Evolutionary conservation across 2,329 filamentous ascomycete species (phyloP).

Genomic region (Phaeophleospora eucalypticola): DNA sequence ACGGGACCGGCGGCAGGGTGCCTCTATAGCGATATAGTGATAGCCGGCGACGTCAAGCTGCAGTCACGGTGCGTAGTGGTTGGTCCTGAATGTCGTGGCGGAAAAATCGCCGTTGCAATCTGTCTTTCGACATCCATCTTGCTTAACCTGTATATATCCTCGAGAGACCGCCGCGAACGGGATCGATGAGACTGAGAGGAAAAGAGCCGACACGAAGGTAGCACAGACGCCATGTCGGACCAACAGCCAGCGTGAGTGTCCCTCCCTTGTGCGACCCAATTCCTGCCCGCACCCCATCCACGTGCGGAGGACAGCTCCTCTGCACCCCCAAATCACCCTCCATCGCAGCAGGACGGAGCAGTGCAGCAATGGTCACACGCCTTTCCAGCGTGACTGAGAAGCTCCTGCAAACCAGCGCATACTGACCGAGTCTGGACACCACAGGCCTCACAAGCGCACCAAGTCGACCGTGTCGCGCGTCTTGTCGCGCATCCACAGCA

Average conservation of each 20-base stretch:
- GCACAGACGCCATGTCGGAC: background rate
- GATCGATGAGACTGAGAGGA: background rate
- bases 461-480: conserved; percentile 53
- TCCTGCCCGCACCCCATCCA: background rate
- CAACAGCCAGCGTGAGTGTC: background rate
- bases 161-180: no score
- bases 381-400: background rate
- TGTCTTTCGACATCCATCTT: no score
- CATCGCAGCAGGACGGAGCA: background rate
- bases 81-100: background rate
- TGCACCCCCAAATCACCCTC: background rate
- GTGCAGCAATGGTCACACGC: background rate
- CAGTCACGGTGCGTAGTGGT: background rate
- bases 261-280: background rate
- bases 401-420: background rate
- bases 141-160: no score
- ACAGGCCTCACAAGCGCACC: conserved; percentile 38
- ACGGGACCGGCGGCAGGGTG: no score
- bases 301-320: background rate
- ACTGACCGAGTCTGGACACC: background rate
- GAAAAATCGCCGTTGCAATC: background rate
- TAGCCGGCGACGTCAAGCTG: background rate
- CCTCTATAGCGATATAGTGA: background rate
- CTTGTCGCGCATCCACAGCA: conserved; percentile 49
- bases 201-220: background rate